Base-by-base conservation (phyloP, 768 basidiomycete species). In the Dentipellis sp. region DNA sequence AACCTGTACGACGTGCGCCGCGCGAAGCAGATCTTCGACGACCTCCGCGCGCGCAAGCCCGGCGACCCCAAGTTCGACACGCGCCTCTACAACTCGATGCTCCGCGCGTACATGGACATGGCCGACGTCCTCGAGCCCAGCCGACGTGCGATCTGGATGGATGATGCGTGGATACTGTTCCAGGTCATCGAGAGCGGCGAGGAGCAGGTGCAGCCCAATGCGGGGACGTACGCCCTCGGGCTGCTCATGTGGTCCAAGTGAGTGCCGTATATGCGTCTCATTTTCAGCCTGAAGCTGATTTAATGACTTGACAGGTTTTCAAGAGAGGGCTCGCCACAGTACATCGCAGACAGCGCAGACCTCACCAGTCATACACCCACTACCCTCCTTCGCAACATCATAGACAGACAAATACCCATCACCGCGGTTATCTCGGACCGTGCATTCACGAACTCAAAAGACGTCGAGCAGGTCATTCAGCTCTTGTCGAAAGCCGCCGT, bases 1-100 rank as follows among this genome's bases (percentile, higher is more conserved):
- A 80, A 86, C 59, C 65, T 81, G 2, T 82, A 86, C 67, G 89
- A 93, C 66, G 82, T 93, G 0, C 74, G 78, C 0, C 86, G 93
- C 5, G 92, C 92, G 7, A 81, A 81, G 59, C 72, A 74, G 38
- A 78, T 94, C 21, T 92, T 94, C 59, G 78, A 82, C 49, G 74
- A 77, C 9, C 68, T 94, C 38, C 79, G 85, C 6, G 59, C 59
- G 19, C 63, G 68, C 9, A 60, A 69, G 0, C 62, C 78, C 0
- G 72, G 74, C 0, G 73, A 80, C 4, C 72, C 75, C 4, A 64
- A 88, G 14, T 64, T 83, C 19, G 73, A 79, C 10, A 53, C 64
- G 2, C 71, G 75, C 16, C 57, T 78, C 29, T 86, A 87, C 68
- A 86, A 90, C 65, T 74, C 79, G 10, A 80, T 92, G 62, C 67